Conservation (phyloP, 2,329 filamentous ascomycete genomes). For the Beauveria scarabaeidicola region DNA sequence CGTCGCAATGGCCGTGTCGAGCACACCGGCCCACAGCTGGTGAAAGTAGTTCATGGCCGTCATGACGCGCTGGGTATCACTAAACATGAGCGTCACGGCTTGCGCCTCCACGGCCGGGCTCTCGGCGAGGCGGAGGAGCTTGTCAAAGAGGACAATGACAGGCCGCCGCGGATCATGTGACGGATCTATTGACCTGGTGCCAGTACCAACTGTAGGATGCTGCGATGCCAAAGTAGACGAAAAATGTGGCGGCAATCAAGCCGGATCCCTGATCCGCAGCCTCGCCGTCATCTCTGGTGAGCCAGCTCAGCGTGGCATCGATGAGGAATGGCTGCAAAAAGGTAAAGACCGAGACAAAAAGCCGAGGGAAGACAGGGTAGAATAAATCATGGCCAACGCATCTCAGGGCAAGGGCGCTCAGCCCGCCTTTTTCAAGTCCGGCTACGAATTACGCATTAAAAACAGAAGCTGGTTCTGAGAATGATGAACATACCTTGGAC, state of each 20-base stretch:
- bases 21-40: background rate
- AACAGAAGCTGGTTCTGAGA: too few relatives aligned
- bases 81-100: slow-evolving; percentile 4
- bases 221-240: background rate
- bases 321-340: background rate
- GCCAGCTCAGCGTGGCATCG: background rate
- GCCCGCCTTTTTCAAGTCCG: background rate
- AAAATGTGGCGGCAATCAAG: background rate
- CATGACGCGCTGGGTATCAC: background rate
- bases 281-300: background rate
- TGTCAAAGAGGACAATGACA: background rate
- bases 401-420: background rate
- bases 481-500: background rate
- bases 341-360: background rate
- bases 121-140: background rate
- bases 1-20: background rate
- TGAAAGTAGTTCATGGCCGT: slow-evolving; percentile 5
- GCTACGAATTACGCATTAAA: background rate
- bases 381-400: background rate
- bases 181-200: background rate
- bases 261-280: background rate
- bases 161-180: slow-evolving; percentile 2
- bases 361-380: background rate
- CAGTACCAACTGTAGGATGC: slow-evolving; percentile 5
- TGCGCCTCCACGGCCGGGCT: background rate